Conservation (phyloP, 306 rosid genomes). For the Heteromeles arbutifolia region DNA sequence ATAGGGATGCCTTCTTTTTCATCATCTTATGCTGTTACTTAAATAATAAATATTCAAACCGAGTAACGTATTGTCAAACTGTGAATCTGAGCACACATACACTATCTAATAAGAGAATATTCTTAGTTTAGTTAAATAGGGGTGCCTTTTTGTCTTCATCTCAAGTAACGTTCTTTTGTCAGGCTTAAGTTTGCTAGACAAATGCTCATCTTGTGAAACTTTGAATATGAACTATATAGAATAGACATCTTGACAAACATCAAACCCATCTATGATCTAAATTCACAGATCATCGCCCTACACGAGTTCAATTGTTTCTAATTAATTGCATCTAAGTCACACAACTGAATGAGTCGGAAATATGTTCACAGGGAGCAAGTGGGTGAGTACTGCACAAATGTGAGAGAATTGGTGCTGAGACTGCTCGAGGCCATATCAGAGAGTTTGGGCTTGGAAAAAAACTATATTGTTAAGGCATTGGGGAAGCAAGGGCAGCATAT, state of each 20-base stretch:
- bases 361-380: conserved; percentile 21
- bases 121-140: background rate
- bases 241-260: background rate
- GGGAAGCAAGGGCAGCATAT: conserved; percentile 47
- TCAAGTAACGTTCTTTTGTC: background rate
- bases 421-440: conserved; percentile 44
- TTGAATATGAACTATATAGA: background rate
- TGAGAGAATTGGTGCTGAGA: conserved; percentile 28
- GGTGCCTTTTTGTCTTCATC: background rate
- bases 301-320: background rate
- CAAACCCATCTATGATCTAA: background rate
- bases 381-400: conserved; percentile 29
- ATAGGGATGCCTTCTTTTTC: background rate
- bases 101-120: background rate
- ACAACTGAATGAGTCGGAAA: background rate
- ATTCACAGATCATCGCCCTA: background rate
- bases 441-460: conserved; percentile 34
- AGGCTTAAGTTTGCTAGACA: background rate
- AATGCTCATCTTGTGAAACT: background rate
- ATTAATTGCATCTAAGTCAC: background rate
- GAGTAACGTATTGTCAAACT: too few species aligned
- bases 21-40: background rate
- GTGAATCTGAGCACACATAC: background rate
- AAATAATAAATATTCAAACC: too few species aligned
- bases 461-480: conserved; percentile 19